Conservation (phyloP, 2,329 filamentous ascomycete species). For the Ophiosphaerella korrae region DNA sequence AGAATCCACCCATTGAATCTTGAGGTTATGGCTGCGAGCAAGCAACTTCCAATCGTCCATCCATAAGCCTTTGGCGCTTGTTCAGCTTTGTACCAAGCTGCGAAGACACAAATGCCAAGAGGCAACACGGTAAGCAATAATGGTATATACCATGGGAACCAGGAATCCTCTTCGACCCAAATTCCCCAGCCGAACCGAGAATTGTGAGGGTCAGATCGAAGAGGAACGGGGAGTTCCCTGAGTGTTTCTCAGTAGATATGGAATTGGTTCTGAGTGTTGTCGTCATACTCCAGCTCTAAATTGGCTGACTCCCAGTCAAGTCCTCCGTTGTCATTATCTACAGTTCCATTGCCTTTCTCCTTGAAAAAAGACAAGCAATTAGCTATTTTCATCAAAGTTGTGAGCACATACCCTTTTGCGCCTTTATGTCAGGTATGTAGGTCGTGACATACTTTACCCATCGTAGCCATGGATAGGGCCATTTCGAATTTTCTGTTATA, state of each 20-base stretch:
- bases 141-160: not conserved
- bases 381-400: too few relatives aligned
- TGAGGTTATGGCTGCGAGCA: not conserved
- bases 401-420: too few relatives aligned
- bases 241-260: not conserved
- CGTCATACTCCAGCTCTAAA: not conserved
- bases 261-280: not conserved
- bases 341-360: not conserved
- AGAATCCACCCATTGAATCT: not conserved
- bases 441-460: too few relatives aligned
- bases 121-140: not conserved
- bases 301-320: not conserved
- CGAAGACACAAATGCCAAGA: not conserved
- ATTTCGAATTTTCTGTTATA: too few relatives aligned
- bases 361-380: not conserved
- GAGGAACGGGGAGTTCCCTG: not conserved
- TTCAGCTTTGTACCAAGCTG: not conserved
- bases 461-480: too few relatives aligned
- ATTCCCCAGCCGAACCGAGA: not conserved
- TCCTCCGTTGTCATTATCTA: not conserved
- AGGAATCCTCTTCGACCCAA: not conserved
- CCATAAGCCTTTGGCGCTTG: not conserved
- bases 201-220: not conserved
- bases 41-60: not conserved
- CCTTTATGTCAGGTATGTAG: too few relatives aligned